Conservation (phyloP, 495 filamentous ascomycete genomes). For the Lasiosphaeria ovina region DNA sequence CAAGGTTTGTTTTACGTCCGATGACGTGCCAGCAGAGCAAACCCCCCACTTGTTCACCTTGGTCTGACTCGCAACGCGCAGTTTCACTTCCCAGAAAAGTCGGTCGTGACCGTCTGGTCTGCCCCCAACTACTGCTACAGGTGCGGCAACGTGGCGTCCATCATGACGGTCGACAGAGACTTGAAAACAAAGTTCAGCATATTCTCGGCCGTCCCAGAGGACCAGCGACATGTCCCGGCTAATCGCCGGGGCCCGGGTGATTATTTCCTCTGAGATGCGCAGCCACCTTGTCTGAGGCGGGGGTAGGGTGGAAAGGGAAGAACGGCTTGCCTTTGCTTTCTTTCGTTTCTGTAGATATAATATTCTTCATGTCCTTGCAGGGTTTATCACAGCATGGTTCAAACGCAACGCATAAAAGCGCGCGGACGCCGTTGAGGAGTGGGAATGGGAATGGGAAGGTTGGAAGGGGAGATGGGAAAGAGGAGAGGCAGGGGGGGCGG, state of each 20-base stretch:
- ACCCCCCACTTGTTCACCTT: not conserved
- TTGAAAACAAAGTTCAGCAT: constrained; percentile 87
- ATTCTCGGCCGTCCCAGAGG: constrained; percentile 90
- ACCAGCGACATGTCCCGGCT: constrained; percentile 80
- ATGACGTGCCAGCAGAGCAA: not conserved
- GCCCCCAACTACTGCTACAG: constrained; percentile 99
- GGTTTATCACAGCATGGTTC: no score
- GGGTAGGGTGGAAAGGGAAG: no score
- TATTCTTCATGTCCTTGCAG: no score
- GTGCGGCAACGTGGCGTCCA: constrained; percentile 94
- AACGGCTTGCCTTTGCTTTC: no score
- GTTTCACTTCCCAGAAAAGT: constrained; percentile 93
- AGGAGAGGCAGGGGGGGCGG: no score
- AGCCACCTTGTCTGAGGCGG: no score
- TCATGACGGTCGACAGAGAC: constrained; percentile 88
- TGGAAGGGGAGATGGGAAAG: no score
- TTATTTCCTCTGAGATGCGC: constrained; percentile 74
- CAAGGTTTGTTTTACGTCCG: constrained; percentile 56
- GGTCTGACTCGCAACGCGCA: constrained; percentile 25
- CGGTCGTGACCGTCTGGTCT: constrained; percentile 98
- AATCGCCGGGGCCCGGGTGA: constrained; percentile 80
- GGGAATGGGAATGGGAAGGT: no score
- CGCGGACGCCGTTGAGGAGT: no score
- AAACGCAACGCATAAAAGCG: no score
- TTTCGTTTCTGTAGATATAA: no score